Evolutionary conservation across 306 rosid genomes (phyloP).

Genomic region (Sicyos baderoa): DNA sequence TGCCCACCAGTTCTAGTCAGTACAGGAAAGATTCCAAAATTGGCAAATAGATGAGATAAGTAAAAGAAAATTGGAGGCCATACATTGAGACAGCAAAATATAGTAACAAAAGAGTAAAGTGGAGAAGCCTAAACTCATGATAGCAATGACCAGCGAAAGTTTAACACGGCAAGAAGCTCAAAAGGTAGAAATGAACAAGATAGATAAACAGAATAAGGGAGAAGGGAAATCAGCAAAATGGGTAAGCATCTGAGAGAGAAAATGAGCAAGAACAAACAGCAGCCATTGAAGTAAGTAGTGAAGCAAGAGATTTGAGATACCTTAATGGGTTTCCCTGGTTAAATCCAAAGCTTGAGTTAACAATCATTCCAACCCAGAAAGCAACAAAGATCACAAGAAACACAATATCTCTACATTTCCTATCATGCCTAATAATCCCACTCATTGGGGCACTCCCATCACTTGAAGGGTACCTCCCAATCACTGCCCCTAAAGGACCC

Average conservation of each 20-base stretch:
- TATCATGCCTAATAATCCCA: constrained; percentile 70
- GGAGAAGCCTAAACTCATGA: not conserved
- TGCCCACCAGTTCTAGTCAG: not conserved
- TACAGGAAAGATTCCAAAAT: not conserved
- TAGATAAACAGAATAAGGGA: not conserved
- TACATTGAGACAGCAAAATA: not conserved
- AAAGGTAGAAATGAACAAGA: not conserved
- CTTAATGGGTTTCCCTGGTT: constrained; percentile 82
- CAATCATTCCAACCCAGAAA: constrained; percentile 92
- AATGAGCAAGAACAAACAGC: constrained; percentile 21
- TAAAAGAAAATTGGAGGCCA: not conserved
- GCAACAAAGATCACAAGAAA: constrained; percentile 70
- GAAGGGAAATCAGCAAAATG: not conserved
- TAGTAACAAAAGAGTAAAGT: not conserved
- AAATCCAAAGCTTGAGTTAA: constrained; percentile 91
- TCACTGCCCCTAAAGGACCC: constrained; percentile 89
- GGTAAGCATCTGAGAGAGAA: constrained; percentile 5
- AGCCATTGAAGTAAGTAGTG: constrained; percentile 16
- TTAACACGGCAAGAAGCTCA: not conserved
- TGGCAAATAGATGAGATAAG: not conserved
- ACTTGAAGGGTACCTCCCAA: constrained; percentile 88
- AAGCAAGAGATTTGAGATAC: constrained; percentile 31
- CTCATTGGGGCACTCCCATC: constrained; percentile 71
- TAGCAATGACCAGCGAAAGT: not conserved
- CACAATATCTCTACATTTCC: constrained; percentile 76